A percentile compares a stretch with the other conserved stretches of the same genome.
phyloP scores from a whole-genome alignment of 768 basidiomycete genomes.

The Xerocomellus chrysenteron region DNA sequence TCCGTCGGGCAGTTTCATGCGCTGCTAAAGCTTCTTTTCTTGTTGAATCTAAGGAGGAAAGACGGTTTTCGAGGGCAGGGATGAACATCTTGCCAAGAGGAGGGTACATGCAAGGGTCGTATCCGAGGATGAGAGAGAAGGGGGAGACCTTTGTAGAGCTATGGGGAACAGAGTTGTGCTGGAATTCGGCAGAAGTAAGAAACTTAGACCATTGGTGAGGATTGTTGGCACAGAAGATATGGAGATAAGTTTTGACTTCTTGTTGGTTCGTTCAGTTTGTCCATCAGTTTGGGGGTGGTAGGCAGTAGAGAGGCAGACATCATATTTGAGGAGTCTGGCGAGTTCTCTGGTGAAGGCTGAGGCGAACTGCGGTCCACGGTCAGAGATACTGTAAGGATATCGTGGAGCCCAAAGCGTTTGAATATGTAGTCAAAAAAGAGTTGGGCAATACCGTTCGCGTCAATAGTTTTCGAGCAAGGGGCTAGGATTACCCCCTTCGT shows the following conservation, averaged over 20 bases:
- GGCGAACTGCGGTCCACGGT: too few relatives aligned
- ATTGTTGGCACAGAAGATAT: neutral
- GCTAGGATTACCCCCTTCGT: neutral
- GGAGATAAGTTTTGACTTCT: neutral
- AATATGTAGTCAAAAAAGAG: neutral
- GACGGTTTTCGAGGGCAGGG: too few relatives aligned
- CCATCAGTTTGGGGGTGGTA: neutral
- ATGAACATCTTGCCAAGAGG: too few relatives aligned
- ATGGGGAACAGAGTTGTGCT: neutral
- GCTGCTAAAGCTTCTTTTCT: too few relatives aligned
- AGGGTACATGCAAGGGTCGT: too few relatives aligned
- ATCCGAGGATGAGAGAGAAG: neutral
- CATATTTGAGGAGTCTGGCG: neutral
- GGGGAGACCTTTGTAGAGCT: neutral
- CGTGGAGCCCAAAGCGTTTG: neutral
- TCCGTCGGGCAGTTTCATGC: too few relatives aligned
- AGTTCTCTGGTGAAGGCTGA: neutral
- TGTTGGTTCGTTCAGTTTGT: neutral
- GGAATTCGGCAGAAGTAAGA: neutral
- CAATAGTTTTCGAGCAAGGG: neutral
- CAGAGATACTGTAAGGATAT: neutral
- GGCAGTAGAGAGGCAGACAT: neutral
- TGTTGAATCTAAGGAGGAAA: too few relatives aligned
- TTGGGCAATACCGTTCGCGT: too few relatives aligned
- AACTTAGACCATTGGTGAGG: neutral